Evolutionary conservation across 805 yeast species (phyloP), one percentile per base, ranked within the genome.

Genomic region (Candida jianshihensis): DNA sequence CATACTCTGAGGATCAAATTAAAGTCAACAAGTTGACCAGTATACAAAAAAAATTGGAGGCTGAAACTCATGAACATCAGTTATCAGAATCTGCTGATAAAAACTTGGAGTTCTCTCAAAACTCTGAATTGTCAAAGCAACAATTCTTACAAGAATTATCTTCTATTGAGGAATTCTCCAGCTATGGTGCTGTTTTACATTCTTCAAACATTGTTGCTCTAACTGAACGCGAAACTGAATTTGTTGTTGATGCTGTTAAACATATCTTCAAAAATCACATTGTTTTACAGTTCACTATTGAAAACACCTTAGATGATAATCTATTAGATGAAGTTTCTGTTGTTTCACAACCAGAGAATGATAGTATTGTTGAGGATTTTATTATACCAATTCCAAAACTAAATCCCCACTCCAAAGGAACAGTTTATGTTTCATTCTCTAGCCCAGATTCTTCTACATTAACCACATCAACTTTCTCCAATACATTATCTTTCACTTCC

Each of bases 191-290:
- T 26, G 68, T 88, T 43, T 66, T 88, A 42, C 87, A 82, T 61
- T 74, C 89, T 8, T 78, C 95, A 2, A 55, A 63, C 26, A 59
- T 68, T 25, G 66, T 75, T 38, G 76, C 81, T 46, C 74, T 90
- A 52, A 89, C 97, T 17, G 98, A 92, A 59, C 70, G 74, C 41
- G 97, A 89, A 59, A 87, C 94, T 42, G 98, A 92, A 63, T 87
- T 88, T 59, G 89, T 87, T 30, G 95, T 92, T 41, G 72, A 71
- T 35, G 89, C 82, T 25, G 68, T 85, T 38, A 89, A 86, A 60
- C 97, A 89, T 57, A 63, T 89, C 38, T 92, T 84, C 61, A 76
- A 75, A 42, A 66, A 74, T 13, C 79, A 83, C 51, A 66, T 81
- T 52, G 75, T 90, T 43, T 61, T 88, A 45, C 96, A 90, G 65